Conservation (phyloP, 2,329 filamentous ascomycete genomes). For the Fusarium burgessii region DNA sequence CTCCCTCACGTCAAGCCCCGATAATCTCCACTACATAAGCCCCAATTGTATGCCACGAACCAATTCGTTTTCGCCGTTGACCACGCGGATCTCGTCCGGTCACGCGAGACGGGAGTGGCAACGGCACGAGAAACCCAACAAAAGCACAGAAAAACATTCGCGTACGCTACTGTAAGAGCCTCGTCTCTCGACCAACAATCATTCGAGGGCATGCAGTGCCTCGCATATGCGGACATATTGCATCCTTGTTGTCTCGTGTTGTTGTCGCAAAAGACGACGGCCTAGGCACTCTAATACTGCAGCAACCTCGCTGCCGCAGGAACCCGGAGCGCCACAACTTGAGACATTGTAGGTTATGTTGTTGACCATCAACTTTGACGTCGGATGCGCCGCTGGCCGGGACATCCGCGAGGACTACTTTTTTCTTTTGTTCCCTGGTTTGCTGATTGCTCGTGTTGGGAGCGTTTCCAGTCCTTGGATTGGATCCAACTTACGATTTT, state of each 20-base stretch:
- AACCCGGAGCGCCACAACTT: conserved; percentile 34
- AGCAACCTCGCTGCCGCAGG: conserved; percentile 35
- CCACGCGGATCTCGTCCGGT: conserved; percentile 26
- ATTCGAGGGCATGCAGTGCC: conserved; percentile 11
- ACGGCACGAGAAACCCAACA: conserved; percentile 2
- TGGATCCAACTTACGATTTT: no score
- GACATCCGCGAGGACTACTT: neutral
- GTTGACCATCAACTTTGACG: neutral
- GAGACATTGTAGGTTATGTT: neutral
- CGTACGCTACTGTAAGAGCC: conserved; percentile 21
- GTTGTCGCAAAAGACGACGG: conserved; percentile 18
- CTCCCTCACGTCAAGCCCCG: conserved; percentile 33
- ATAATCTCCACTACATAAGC: conserved; percentile 24
- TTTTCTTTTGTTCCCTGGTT: neutral
- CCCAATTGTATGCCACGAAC: conserved; percentile 14
- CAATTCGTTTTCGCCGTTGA: conserved; percentile 21
- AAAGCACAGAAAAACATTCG: conserved; percentile 23
- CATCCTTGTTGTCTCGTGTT: conserved; percentile 25
- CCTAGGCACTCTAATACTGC: conserved; percentile 15
- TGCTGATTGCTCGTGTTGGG: neutral
- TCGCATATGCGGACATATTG: conserved; percentile 21
- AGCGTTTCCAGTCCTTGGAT: neutral
- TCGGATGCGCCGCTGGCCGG: neutral
- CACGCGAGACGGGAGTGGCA: conserved; percentile 34
- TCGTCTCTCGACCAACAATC: conserved; percentile 17